Conservation (phyloP, 305 asterid genomes). For the Nicotiana rustica region DNA sequence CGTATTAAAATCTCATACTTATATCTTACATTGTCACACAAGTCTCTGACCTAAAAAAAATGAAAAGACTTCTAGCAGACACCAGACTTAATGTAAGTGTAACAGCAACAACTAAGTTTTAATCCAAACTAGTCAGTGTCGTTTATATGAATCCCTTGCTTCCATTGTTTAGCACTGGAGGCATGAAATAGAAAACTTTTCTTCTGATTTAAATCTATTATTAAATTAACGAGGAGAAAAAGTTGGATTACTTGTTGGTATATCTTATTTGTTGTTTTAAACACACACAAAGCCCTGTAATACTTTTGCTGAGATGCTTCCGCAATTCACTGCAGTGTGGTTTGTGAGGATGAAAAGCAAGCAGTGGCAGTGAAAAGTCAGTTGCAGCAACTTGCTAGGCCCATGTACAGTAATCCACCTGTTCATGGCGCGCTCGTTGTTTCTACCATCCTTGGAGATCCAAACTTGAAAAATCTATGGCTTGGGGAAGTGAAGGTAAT, state of each 20-base stretch:
- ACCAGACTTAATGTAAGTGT: background rate
- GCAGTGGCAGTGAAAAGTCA: conserved; percentile 97
- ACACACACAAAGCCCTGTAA: background rate
- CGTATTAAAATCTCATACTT: background rate
- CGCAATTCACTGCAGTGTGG: conserved; percentile 60
- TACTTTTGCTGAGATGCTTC: conserved; percentile 30
- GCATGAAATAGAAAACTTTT: background rate
- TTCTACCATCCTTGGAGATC: conserved; percentile 85
- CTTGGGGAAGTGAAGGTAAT: conserved; percentile 88
- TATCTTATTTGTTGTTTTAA: background rate
- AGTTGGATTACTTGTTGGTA: background rate
- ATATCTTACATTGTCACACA: too few relatives aligned
- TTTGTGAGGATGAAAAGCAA: conserved; percentile 92
- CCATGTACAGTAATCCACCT: conserved; percentile 99
- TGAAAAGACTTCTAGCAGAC: background rate
- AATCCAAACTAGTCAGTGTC: background rate
- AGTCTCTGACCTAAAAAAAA: background rate
- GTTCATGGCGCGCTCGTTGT: conserved; percentile 90
- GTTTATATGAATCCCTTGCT: background rate
- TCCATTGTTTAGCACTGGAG: background rate
- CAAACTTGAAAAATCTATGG: conserved; percentile 83
- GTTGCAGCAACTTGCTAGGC: conserved; percentile 97
- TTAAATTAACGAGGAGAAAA: background rate
- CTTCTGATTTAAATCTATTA: background rate
- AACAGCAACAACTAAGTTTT: background rate